Evolutionary conservation across 805 yeast genomes (phyloP), one percentile per base, ranked within the genome.

Genomic region (Scheffersomyces coipomensis): DNA sequence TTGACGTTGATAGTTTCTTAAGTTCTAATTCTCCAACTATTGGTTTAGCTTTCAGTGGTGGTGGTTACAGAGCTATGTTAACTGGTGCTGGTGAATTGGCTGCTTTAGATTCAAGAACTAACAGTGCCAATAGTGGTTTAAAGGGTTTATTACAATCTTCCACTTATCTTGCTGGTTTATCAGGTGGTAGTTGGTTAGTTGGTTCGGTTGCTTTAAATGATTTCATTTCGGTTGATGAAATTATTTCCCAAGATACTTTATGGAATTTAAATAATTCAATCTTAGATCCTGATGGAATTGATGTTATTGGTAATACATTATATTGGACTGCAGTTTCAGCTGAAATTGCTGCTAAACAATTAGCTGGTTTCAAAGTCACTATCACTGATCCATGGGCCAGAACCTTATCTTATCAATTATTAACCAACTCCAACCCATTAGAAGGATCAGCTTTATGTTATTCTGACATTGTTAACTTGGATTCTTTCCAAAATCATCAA

Each of bases 51-150:
- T 56, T 68, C 39, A 52, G 65, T 8, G 73, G 73, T 2, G 73
- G 73, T 12, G 67, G 72, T 2, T 68, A 66, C 44, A 50, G 73
- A 37, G 64, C 71, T 13, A 63, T 70, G 88, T 64, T 88, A 33
- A 64, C 73, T 41, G 96, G 95, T 2, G 96, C 95, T 11, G 96
- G 96, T 25, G 79, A 81, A 56, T 63, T 88, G 16, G 69, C 90
- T 1, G 96, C 91, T 1, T 62, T 86, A 43, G 97, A 88, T 58
- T 79, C 80, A 52, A 69, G 95, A 48, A 82, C 93, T 2, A 62
- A 52, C n/a, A 73, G 80, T 11, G 66, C 76, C 5, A 64, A 62
- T 13, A 68, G 69, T 9, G 84, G 85, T 11, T 58, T 88, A 30
- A 90, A 91, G 24, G 95, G 96, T 4, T 60, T 88, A 18, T 62